Conservation (phyloP, 768 basidiomycete species). For the Pulveroboletus sp. region DNA sequence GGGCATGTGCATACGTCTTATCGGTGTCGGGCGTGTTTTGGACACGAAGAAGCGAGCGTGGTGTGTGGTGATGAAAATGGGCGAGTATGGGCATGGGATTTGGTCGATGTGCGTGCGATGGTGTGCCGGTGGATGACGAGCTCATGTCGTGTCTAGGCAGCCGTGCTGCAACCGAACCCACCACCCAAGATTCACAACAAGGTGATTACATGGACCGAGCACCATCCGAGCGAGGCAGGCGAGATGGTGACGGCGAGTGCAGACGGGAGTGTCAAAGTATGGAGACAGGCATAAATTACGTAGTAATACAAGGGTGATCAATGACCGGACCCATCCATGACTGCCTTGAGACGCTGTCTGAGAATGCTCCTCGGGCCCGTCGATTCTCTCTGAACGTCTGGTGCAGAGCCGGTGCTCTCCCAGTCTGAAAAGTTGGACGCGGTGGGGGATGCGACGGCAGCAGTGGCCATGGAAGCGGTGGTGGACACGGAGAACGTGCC, state of each 20-base stretch:
- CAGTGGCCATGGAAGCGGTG: conserved; percentile 24
- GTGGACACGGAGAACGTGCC: conserved; percentile 17
- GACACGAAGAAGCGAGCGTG: conserved; percentile 77
- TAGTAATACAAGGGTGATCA: conserved; percentile 24
- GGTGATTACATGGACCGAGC: conserved; percentile 88
- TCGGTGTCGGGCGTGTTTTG: conserved; percentile 79
- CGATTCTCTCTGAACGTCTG: conserved; percentile 17
- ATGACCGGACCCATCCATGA: conserved; percentile 25
- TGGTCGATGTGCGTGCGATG: conserved; percentile 68
- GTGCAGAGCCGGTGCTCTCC: conserved; percentile 27
- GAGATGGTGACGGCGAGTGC: conserved; percentile 90
- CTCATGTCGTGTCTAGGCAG: conserved; percentile 50
- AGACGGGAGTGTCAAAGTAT: conserved; percentile 90
- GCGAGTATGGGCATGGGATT: conserved; percentile 87
- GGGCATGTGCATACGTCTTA: conserved; percentile 77
- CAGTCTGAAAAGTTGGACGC: conserved; percentile 28
- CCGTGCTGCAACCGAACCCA: conserved; percentile 64
- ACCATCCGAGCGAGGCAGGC: conserved; percentile 76
- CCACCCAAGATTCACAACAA: conserved; percentile 80
- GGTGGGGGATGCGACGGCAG: conserved; percentile 25
- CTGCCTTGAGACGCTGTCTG: conserved; percentile 31
- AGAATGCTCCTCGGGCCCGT: conserved; percentile 15
- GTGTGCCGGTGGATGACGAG: not conserved
- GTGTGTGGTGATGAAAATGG: conserved; percentile 92
- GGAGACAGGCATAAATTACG: conserved; percentile 55